Percentiles rank a stretch among this genome's conserved stretches.
Conservation (phyloP, 371 early-diverging fungal genomes). For the Globomyces sp. region DNA sequence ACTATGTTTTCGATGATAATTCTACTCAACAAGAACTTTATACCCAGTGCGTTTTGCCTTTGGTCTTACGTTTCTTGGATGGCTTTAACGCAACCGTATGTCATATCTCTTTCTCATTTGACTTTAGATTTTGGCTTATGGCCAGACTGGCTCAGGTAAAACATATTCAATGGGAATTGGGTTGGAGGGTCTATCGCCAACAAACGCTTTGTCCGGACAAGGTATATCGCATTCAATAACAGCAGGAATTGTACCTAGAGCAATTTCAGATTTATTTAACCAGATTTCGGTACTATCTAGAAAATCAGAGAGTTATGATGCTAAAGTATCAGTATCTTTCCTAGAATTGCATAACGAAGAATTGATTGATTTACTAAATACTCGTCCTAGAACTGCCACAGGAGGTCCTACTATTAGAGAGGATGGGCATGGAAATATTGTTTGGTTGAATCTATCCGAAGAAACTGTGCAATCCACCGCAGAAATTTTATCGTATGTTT, state of each 20-base stretch:
- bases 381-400: constrained; percentile 36
- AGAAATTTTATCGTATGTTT: constrained; percentile 67
- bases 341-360: constrained; percentile 74
- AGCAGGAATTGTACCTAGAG: constrained; percentile 87
- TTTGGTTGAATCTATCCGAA: constrained; percentile 89
- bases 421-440: constrained; percentile 86
- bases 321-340: constrained; percentile 46
- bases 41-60: constrained; percentile 59
- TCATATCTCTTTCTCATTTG: too few species aligned
- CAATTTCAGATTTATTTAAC: constrained; percentile 75
- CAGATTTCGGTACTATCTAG: constrained; percentile 19
- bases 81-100: constrained; percentile 85
- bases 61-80: constrained; percentile 80
- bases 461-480: constrained; percentile 68
- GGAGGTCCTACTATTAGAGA: constrained; percentile 75
- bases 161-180: constrained; percentile 73
- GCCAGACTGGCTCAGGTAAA: constrained; percentile 69
- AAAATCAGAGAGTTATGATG: constrained; percentile 32
- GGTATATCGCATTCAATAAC: constrained; percentile 19
- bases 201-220: constrained; percentile 24
- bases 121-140: constrained; percentile 86
- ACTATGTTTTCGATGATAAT: constrained; percentile 49
- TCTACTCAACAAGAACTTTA: constrained; percentile 77
- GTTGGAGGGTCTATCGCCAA: constrained; percentile 47
- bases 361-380: constrained; percentile 48